Conservation (phyloP, 495 filamentous ascomycete species). For the Penicillium coprophilum region DNA sequence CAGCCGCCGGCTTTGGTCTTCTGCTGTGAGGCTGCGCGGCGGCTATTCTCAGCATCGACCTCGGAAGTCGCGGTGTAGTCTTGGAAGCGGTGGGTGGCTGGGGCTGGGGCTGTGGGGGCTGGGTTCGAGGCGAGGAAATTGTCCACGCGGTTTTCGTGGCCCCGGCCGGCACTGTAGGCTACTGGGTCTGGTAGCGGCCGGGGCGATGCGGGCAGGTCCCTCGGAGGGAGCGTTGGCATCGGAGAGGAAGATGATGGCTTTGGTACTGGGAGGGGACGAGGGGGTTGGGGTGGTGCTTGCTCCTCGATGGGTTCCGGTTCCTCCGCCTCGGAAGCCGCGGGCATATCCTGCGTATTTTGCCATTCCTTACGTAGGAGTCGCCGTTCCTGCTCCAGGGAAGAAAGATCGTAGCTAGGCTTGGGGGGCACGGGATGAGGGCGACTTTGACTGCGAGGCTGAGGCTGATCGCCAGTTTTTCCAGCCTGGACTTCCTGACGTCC, state of each 20-base stretch:
- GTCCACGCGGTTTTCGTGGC: conserved; percentile 39
- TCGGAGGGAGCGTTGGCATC: conserved; percentile 17
- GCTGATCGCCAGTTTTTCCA: conserved; percentile 29
- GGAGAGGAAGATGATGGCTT: conserved; percentile 15
- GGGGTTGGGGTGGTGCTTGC: conserved; percentile 37
- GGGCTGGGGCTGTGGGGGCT: conserved; percentile 39
- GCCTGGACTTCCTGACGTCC: conserved; percentile 64
- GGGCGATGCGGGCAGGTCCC: conserved; percentile 25
- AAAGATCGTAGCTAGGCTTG: conserved; percentile 61
- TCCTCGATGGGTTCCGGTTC: conserved; percentile 30
- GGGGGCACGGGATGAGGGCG: conserved; percentile 46
- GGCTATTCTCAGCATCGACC: conserved; percentile 66
- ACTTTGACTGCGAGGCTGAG: conserved; percentile 36
- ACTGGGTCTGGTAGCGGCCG: conserved; percentile 38
- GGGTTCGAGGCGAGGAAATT: conserved; percentile 54
- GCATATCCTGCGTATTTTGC: conserved; percentile 51
- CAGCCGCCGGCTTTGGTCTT: conserved; percentile 74
- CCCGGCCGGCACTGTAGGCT: conserved; percentile 28
- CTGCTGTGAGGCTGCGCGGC: conserved; percentile 59
- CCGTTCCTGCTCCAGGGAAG: conserved; percentile 72
- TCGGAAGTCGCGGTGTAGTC: conserved; percentile 65
- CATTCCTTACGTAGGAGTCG: conserved; percentile 71
- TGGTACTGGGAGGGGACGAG: conserved; percentile 43
- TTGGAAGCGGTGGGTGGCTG: conserved; percentile 43
- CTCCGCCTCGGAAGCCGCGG: conserved; percentile 22